Evolutionary conservation across 2,329 filamentous ascomycete genomes (phyloP), one percentile per base, ranked within the genome.

Genomic region (Phoma sp.): DNA sequence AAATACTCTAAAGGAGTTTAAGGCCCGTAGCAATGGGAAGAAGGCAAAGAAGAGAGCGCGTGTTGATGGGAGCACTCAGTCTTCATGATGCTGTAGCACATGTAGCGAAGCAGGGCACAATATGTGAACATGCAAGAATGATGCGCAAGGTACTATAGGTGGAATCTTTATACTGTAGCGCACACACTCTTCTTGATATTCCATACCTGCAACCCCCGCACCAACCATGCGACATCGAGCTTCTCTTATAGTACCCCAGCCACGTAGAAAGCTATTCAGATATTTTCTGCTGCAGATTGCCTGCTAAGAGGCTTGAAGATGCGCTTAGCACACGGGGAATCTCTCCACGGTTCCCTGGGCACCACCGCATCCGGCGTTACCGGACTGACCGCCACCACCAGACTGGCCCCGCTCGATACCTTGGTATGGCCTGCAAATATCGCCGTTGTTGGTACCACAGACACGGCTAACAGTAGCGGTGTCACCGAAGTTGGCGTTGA

Each of bases 401-500:
- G n/a, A n/a, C n/a, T n/a, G n/a, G n/a, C n/a, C n/a, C n/a, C n/a
- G n/a, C n/a, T n/a, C n/a, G n/a, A n/a, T n/a, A n/a, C n/a, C n/a
- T n/a, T n/a, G n/a, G n/a, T n/a, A n/a, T n/a, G n/a, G n/a, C n/a
- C n/a, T n/a, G 52, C 56, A 59, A 9, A 59, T 42, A 32, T 48
- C 43, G 34, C 52, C 29, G 39, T 23, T 26, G 28, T 25, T 38
- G n/a, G 26, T 53, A 21, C 49, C 57, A 45, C 71, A 73, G 33
- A 74, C 73, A 60, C 77, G 76, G 53, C 69, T 74, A 52, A 79
- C 72, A 15, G 63, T 74, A 55, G 76, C 76, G 1, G 76, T 76
- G 57, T 79, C 77, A n/a, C 77, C 77, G 48, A 74, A 79, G 72
- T 79, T 80, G 34, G 68, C 71, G 68, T 79, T 80, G 62, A 80